These are phyloP conservation scores for Lactarius deliciosus DNA, from an alignment of 768 basidiomycete genomes.

Conservation along the genomic window DNA sequence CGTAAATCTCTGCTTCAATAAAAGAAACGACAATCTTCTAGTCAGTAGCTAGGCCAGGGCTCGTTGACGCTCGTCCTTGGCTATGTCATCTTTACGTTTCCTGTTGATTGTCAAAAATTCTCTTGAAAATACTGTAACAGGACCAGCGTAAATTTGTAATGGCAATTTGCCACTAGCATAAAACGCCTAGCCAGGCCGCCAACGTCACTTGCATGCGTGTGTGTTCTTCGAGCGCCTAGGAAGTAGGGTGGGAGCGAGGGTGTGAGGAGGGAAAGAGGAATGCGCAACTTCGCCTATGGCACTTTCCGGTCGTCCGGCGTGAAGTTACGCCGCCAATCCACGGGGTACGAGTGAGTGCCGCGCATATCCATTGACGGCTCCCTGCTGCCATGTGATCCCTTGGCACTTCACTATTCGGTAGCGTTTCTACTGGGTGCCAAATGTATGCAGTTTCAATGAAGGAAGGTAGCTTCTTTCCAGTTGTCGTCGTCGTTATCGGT, in stretches of 20 bases:
- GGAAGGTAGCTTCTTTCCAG: background rate
- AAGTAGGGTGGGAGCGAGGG: background rate
- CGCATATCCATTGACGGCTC: background rate
- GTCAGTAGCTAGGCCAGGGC: background rate
- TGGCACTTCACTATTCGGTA: background rate
- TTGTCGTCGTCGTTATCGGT: background rate
- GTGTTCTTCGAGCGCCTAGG: background rate
- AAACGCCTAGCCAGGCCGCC: background rate
- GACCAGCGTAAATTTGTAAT: background rate
- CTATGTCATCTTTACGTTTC: background rate
- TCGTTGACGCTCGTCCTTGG: background rate
- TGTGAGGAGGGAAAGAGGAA: background rate
- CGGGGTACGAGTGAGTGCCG: background rate
- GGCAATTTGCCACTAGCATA: background rate
- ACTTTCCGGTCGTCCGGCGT: background rate
- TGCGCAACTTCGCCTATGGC: background rate
- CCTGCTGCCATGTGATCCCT: background rate
- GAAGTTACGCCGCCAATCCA: background rate
- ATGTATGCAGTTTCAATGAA: background rate
- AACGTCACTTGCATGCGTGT: background rate
- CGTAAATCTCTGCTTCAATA: background rate
- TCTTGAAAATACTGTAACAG: background rate
- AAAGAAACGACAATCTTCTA: slow-evolving; percentile 1
- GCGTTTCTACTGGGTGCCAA: background rate
- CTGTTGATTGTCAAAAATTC: background rate